Evolutionary conservation across 129 eudicot species (phyloP).

Genomic region (Saussurea involucrata): DNA sequence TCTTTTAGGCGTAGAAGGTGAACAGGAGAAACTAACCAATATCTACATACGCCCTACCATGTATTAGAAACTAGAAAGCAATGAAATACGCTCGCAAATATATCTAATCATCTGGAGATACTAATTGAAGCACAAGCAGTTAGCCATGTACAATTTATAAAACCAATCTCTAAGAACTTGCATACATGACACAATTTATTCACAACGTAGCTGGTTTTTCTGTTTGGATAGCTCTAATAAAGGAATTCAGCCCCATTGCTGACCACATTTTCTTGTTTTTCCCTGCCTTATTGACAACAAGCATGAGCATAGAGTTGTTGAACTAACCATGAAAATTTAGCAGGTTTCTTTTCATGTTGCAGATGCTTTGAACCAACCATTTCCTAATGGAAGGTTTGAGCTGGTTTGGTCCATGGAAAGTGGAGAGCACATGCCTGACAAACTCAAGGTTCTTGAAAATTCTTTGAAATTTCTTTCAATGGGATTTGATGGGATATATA

Average conservation of each 20-base stretch:
- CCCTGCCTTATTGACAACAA: neutral
- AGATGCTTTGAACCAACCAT: conserved; percentile 85
- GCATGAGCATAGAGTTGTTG: conserved; percentile 1
- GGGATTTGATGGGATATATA: neutral
- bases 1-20: neutral
- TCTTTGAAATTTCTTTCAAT: neutral
- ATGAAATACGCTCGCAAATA: neutral
- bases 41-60: neutral
- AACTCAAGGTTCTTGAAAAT: conserved; percentile 51
- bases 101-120: neutral
- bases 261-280: neutral
- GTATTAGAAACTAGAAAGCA: neutral
- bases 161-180: neutral
- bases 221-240: neutral
- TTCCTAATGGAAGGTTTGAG: conserved; percentile 84
- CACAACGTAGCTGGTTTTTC: neutral
- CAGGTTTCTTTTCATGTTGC: conserved; percentile 94
- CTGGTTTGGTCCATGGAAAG: conserved; percentile 98
- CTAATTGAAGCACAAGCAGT: neutral
- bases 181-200: neutral
- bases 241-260: neutral
- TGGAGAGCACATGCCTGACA: conserved; percentile 98
- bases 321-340: conserved; percentile 16
- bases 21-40: neutral
- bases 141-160: neutral